Conservation (phyloP, 108 stramenopile genomes). For the Cyclotella distinguenda region DNA sequence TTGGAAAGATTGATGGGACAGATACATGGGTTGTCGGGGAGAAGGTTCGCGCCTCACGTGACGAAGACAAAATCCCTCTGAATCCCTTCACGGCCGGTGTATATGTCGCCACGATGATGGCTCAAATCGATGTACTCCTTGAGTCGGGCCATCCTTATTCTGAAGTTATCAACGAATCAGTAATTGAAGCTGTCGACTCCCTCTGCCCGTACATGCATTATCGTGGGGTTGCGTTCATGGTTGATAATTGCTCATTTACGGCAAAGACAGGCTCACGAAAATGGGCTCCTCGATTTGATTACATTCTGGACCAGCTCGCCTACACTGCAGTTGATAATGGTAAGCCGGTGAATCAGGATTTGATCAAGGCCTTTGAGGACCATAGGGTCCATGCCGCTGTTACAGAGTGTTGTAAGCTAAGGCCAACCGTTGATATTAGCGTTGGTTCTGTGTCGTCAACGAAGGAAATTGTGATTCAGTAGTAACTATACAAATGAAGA, state of each 20-base stretch:
- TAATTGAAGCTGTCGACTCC: constrained; percentile 98
- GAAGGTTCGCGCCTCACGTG: constrained; percentile 91
- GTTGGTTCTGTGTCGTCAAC: constrained; percentile 88
- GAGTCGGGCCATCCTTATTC: constrained; percentile 96
- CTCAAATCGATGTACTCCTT: constrained; percentile 96
- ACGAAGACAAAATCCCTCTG: constrained; percentile 95
- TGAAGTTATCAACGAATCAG: constrained; percentile 98
- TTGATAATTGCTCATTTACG: constrained; percentile 99
- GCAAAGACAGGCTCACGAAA: constrained; percentile 97
- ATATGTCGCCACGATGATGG: constrained; percentile 99
- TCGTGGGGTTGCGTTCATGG: constrained; percentile 98
- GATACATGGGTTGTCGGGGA: constrained; percentile 96
- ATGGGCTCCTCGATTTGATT: constrained; percentile 99
- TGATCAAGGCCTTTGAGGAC: constrained; percentile 87
- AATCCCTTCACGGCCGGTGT: constrained; percentile 99
- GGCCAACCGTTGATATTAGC: constrained; percentile 96
- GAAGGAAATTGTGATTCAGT: constrained; percentile 95
- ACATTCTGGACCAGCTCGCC: constrained; percentile 97
- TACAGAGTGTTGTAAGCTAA: constrained; percentile 92
- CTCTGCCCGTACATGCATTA: constrained; percentile 99
- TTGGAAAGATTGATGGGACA: constrained; percentile 98
- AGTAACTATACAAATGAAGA: too few species aligned
- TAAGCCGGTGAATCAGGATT: constrained; percentile 76
- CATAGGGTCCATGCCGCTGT: constrained; percentile 95
- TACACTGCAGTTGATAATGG: constrained; percentile 97